Evolutionary conservation across 192 early-diverging fungal genomes (phyloP).

Genomic region (Gamsiella multidivaricata): DNA sequence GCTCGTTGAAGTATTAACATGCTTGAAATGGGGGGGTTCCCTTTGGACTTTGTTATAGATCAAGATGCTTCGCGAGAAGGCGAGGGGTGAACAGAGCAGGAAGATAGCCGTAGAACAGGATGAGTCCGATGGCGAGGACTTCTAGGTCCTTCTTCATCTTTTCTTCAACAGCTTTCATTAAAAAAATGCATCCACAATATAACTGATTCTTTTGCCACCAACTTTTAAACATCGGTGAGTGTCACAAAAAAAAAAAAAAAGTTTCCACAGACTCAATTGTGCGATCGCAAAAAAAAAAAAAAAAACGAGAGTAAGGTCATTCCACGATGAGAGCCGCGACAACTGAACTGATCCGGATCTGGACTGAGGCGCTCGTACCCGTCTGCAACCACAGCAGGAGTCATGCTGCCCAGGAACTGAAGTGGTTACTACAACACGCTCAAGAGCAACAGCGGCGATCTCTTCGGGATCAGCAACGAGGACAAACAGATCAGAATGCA

Average conservation of each 20-base stretch:
- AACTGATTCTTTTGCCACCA: too few relatives aligned
- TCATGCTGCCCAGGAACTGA: constrained; percentile 56
- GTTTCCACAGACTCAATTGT: too few relatives aligned
- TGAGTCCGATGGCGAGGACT: constrained; percentile 47
- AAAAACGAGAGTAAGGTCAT: too few relatives aligned
- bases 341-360: constrained; percentile 25
- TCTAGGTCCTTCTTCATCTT: too few relatives aligned
- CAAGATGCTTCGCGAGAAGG: constrained; percentile 40
- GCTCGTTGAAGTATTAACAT: neutral
- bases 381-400: constrained; percentile 47
- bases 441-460: constrained; percentile 9
- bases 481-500: neutral
- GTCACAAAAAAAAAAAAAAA: neutral
- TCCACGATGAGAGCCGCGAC: too few relatives aligned
- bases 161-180: too few relatives aligned
- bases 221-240: too few relatives aligned
- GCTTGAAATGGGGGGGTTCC: too few relatives aligned
- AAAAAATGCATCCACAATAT: neutral
- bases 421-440: constrained; percentile 53
- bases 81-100: constrained; percentile 13
- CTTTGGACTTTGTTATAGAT: constrained; percentile 24
- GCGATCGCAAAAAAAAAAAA: too few relatives aligned
- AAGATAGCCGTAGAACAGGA: constrained; percentile 27
- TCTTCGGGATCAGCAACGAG: neutral
- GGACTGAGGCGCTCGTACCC: constrained; percentile 44